These are phyloP conservation scores for Leccinum angustisporum DNA, from an alignment of 1,284 basidiomycete genomes.

Conservation along the genomic window DNA sequence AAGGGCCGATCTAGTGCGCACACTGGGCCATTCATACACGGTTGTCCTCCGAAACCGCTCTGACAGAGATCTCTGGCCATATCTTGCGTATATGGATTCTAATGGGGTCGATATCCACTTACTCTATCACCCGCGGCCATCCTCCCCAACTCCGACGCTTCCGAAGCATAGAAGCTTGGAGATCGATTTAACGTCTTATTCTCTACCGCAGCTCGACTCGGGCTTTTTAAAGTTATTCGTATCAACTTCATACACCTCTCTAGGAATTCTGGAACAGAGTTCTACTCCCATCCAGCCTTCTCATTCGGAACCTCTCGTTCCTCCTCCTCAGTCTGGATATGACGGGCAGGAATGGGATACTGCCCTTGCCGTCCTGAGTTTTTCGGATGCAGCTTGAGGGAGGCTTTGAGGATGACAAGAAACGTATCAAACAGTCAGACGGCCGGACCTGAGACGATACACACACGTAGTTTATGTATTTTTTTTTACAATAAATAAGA, in stretches of 20 bases:
- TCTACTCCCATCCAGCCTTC: constrained; percentile 21
- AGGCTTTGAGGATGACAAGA: neutral
- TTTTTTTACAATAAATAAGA: neutral
- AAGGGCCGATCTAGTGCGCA: constrained; percentile 37
- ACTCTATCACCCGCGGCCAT: constrained; percentile 39
- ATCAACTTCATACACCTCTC: constrained; percentile 43
- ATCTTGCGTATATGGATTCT: constrained; percentile 48
- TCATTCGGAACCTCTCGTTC: constrained; percentile 12
- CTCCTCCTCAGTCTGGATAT: constrained; percentile 8
- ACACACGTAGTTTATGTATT: neutral
- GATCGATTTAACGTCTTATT: constrained; percentile 38
- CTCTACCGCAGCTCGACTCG: constrained; percentile 36
- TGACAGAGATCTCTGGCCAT: constrained; percentile 45
- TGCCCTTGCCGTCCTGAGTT: constrained; percentile 25
- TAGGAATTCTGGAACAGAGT: constrained; percentile 43
- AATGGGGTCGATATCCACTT: constrained; percentile 45
- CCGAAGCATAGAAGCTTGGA: constrained; percentile 35
- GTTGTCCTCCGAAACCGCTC: constrained; percentile 43
- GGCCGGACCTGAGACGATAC: constrained; percentile 13
- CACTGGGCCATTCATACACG: constrained; percentile 36
- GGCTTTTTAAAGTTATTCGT: constrained; percentile 50
- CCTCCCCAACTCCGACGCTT: constrained; percentile 36
- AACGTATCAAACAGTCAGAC: neutral
- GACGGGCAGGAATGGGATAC: constrained; percentile 36
- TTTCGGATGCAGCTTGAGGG: constrained; percentile 15